Percentiles rank a stretch among this genome's conserved stretches.
These are phyloP conservation scores for Beta vulgaris DNA, from an alignment of 148 eudicot genomes.

Conservation along the genomic window DNA sequence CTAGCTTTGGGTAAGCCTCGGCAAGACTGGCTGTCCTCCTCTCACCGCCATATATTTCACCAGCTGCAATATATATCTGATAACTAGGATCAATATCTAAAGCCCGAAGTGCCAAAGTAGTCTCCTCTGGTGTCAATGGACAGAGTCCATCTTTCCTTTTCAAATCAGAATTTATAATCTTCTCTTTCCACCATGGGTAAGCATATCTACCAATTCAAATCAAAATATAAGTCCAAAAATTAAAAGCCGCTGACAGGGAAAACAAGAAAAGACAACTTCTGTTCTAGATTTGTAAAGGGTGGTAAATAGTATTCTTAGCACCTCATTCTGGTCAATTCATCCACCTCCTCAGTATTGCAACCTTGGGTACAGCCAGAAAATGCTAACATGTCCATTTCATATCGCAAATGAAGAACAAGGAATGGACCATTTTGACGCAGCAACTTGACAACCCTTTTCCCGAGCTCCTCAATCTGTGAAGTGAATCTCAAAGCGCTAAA, in stretches of 20 bases:
- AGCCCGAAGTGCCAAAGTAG: constrained; percentile 70
- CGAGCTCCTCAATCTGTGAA: constrained; percentile 84
- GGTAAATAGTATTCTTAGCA: constrained; percentile 14
- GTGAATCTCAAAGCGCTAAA: constrained; percentile 71
- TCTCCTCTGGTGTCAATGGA: constrained; percentile 95
- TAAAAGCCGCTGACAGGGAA: background rate
- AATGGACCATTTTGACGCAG: constrained; percentile 77
- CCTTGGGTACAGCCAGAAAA: constrained; percentile 95
- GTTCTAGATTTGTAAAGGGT: background rate
- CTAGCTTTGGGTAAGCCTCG: constrained; percentile 83
- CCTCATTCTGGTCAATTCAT: constrained; percentile 93
- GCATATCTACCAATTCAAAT: constrained; percentile 59
- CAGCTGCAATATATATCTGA: constrained; percentile 95
- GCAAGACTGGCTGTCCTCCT: constrained; percentile 77
- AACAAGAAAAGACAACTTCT: background rate
- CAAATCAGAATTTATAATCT: constrained; percentile 74
- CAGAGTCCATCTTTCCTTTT: constrained; percentile 89
- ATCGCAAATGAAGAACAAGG: constrained; percentile 88
- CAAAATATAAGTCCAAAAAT: background rate
- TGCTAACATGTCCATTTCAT: constrained; percentile 96
- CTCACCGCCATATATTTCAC: constrained; percentile 88
- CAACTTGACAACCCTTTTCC: constrained; percentile 61
- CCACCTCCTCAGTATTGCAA: constrained; percentile 74
- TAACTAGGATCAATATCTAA: constrained; percentile 67
- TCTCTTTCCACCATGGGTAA: constrained; percentile 99